Conservation (phyloP, 257 asterid species). For the Parsonsia alboflavescens region DNA sequence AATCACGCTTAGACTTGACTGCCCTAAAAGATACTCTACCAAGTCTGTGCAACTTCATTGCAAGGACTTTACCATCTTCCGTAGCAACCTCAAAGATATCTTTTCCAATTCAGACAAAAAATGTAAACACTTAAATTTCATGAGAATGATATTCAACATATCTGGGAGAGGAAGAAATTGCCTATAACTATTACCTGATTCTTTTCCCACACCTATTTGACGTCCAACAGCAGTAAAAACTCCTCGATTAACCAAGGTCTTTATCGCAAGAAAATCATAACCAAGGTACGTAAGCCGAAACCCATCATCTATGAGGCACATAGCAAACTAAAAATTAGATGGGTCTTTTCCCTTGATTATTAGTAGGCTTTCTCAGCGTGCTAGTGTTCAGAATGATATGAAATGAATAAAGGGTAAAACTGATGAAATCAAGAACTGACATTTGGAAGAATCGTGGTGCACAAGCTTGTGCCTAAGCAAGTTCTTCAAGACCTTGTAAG, state of each 20-base stretch:
- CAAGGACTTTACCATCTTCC: conserved; percentile 91
- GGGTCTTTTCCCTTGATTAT: not conserved
- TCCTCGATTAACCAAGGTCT: conserved; percentile 91
- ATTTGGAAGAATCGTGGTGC: conserved; percentile 94
- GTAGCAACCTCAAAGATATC: conserved; percentile 96
- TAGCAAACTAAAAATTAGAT: not conserved
- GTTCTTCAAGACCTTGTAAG: conserved; percentile 93
- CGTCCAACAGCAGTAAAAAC: conserved; percentile 91
- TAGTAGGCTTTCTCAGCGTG: not conserved
- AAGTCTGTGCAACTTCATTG: conserved; percentile 95
- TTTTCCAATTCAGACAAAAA: conserved; percentile 17
- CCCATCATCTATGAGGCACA: conserved; percentile 68
- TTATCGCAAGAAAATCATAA: conserved; percentile 94
- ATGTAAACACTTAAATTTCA: conserved; percentile 6
- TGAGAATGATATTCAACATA: conserved; percentile 9
- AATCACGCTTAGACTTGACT: conserved; percentile 95
- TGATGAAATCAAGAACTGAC: conserved; percentile 36
- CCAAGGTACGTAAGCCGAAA: conserved; percentile 95
- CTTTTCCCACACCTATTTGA: conserved; percentile 94
- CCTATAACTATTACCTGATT: conserved; percentile 66
- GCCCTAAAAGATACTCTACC: conserved; percentile 96
- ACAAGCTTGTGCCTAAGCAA: conserved; percentile 90
- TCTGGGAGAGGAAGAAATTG: not conserved
- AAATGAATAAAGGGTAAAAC: not conserved
- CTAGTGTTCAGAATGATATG: not conserved